Percentiles rank a stretch among this genome's conserved stretches.
Conservation (phyloP, 2,329 filamentous ascomycete genomes). For the Colletotrichum orbiculare region DNA sequence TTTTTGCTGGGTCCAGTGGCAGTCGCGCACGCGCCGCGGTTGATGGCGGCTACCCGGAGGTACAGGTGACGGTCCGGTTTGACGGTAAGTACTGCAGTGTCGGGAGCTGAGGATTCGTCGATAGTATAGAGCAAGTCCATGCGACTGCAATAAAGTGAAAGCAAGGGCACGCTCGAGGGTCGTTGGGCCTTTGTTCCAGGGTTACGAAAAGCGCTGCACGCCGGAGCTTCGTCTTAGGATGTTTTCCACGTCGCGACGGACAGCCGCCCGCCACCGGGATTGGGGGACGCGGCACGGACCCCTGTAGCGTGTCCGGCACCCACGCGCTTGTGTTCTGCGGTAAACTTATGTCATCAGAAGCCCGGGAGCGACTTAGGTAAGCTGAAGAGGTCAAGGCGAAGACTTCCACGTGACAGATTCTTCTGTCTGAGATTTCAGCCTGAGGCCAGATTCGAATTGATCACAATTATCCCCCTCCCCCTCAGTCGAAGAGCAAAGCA, state of each 20-base stretch:
- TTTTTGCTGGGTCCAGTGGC: constrained; percentile 2
- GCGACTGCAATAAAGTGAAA: constrained; percentile 16
- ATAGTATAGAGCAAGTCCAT: not conserved
- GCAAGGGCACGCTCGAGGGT: constrained; percentile 24
- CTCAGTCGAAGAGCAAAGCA: not conserved
- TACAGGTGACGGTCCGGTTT: not conserved
- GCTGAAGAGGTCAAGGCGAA: not conserved
- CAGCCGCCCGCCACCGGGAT: constrained; percentile 25
- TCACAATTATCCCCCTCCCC: too few relatives aligned
- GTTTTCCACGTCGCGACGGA: constrained; percentile 34
- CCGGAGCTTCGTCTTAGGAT: constrained; percentile 24
- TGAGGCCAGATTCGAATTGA: constrained; percentile 13
- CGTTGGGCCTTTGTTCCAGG: constrained; percentile 26
- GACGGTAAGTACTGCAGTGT: constrained; percentile 12
- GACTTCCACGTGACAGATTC: constrained; percentile 7
- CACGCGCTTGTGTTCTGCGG: constrained; percentile 14
- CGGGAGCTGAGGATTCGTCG: constrained; percentile 9
- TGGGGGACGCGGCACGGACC: constrained; percentile 21
- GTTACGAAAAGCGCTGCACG: constrained; percentile 15
- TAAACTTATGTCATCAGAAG: constrained; percentile 14
- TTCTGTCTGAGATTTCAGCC: not conserved
- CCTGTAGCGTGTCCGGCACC: constrained; percentile 26
- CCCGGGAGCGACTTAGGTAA: constrained; percentile 13
- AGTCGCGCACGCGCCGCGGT: constrained; percentile 35
- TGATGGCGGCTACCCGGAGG: not conserved